phyloP scores from a whole-genome alignment of 192 early-diverging fungal genomes.

The Entrophospora sp. region DNA sequence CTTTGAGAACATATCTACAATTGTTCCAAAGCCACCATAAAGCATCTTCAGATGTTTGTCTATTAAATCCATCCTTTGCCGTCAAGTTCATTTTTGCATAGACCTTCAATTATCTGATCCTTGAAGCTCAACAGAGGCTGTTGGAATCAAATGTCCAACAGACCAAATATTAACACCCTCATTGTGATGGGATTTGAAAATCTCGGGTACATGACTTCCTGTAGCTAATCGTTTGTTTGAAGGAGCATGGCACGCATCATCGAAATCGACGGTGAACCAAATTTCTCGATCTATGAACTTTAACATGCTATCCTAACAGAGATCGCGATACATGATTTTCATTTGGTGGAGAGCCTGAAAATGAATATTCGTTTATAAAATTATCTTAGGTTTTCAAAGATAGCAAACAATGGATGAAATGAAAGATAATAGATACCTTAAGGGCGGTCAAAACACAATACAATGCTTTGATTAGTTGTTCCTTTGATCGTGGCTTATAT shows the following conservation, averaged over 20 bases:
- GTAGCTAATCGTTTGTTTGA: background rate
- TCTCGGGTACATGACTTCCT: background rate
- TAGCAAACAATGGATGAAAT: too few species aligned
- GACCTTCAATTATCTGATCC: background rate
- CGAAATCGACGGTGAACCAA: conserved; percentile 10
- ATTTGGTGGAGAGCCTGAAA: background rate
- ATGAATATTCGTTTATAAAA: conserved; percentile 5
- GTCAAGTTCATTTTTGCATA: background rate
- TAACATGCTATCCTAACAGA: conserved; percentile 2
- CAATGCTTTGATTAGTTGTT: conserved; percentile 10
- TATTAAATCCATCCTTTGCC: background rate
- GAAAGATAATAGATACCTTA: background rate
- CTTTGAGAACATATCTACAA: background rate
- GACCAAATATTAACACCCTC: conserved; percentile 18
- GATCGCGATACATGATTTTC: background rate
- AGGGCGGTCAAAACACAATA: conserved; percentile 8
- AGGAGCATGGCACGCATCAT: conserved; percentile 10
- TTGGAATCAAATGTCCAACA: background rate
- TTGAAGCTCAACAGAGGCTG: background rate
- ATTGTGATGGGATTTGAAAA: background rate
- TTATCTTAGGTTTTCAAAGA: background rate
- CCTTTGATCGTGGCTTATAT: conserved; percentile 4
- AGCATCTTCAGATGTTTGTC: conserved; percentile 7
- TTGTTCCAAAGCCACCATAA: conserved; percentile 6
- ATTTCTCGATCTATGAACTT: conserved; percentile 7